phyloP scores from a whole-genome alignment of 2,329 filamentous ascomycete genomes.

The Colletotrichum eleusines region DNA sequence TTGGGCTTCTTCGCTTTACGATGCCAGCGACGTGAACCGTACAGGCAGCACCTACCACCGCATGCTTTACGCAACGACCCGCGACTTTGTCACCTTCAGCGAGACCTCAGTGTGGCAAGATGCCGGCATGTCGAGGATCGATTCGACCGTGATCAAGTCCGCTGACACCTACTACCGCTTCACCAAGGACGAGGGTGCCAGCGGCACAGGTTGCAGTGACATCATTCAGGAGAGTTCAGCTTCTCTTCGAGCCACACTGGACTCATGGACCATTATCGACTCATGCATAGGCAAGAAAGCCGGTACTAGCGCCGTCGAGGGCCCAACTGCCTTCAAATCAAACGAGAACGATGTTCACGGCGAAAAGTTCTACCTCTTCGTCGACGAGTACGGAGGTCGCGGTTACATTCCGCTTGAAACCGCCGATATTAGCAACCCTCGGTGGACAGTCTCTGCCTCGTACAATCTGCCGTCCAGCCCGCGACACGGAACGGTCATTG shows the following conservation, averaged over 20 bases:
- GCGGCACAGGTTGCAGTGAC: slow-evolving; percentile 62
- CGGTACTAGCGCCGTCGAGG: slow-evolving; percentile 62
- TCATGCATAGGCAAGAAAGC: slow-evolving; percentile 64
- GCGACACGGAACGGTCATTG: slow-evolving; percentile 66
- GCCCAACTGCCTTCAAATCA: slow-evolving; percentile 64
- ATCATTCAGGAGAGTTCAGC: slow-evolving; percentile 65
- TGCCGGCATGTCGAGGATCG: slow-evolving; percentile 62
- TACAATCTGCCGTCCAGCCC: slow-evolving; percentile 63
- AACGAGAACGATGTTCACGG: slow-evolving; percentile 63
- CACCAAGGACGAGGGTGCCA: slow-evolving; percentile 66
- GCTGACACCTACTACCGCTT: slow-evolving; percentile 62
- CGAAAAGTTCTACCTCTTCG: slow-evolving; percentile 67
- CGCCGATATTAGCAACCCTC: slow-evolving; percentile 59
- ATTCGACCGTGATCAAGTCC: slow-evolving; percentile 62
- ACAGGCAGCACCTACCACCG: slow-evolving; percentile 61
- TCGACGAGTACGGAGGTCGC: slow-evolving; percentile 64
- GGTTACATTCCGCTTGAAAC: slow-evolving; percentile 68
- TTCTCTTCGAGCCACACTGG: slow-evolving; percentile 54
- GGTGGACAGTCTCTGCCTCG: slow-evolving; percentile 59
- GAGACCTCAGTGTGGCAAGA: slow-evolving; percentile 64
- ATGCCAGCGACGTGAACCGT: slow-evolving; percentile 53
- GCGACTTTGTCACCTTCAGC: slow-evolving; percentile 63
- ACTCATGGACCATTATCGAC: slow-evolving; percentile 58
- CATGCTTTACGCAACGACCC: slow-evolving; percentile 65
- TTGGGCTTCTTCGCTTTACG: slow-evolving; percentile 60